Percentiles rank a stretch among this genome's conserved stretches.
Conservation (phyloP, 192 early-diverging fungal species). For the Coemansia nantahalensis region DNA sequence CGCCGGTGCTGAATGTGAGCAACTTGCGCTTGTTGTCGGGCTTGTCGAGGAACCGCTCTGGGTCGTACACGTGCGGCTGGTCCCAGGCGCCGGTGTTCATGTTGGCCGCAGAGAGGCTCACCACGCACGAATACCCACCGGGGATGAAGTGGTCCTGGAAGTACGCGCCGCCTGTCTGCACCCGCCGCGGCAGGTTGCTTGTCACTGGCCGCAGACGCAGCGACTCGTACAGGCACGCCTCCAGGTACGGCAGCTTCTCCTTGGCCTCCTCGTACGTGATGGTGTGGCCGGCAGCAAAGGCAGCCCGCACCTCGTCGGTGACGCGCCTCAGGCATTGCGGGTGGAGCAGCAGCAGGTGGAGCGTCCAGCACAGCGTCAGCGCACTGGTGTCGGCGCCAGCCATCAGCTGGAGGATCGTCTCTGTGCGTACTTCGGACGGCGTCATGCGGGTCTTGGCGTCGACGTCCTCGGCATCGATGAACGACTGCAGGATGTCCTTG, state of each 20-base stretch:
- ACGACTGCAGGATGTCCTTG: slow-evolving; percentile 41
- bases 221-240: slow-evolving; percentile 47
- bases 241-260: slow-evolving; percentile 30
- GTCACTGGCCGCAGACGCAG: slow-evolving; percentile 29
- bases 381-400: slow-evolving; percentile 45
- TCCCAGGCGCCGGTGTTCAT: too few relatives aligned
- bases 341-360: slow-evolving; percentile 35
- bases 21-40: too few relatives aligned
- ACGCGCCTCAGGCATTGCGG: slow-evolving; percentile 16
- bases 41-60: too few relatives aligned
- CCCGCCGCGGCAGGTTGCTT: slow-evolving; percentile 25
- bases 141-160: too few relatives aligned
- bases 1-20: too few relatives aligned
- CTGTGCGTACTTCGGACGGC: slow-evolving; percentile 22
- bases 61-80: too few relatives aligned
- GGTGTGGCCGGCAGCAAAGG: slow-evolving; percentile 21
- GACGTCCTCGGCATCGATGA: slow-evolving; percentile 41
- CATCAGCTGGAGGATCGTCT: slow-evolving; percentile 24
- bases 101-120: too few relatives aligned
- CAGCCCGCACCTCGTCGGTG: slow-evolving; percentile 25
- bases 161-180: slow-evolving; percentile 40
- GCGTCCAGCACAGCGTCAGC: slow-evolving; percentile 30
- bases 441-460: slow-evolving; percentile 38
- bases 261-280: slow-evolving; percentile 39
- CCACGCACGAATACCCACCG: too few relatives aligned